Conservation (phyloP, 441 rosid species). For the Gossypium gossypioides region DNA sequence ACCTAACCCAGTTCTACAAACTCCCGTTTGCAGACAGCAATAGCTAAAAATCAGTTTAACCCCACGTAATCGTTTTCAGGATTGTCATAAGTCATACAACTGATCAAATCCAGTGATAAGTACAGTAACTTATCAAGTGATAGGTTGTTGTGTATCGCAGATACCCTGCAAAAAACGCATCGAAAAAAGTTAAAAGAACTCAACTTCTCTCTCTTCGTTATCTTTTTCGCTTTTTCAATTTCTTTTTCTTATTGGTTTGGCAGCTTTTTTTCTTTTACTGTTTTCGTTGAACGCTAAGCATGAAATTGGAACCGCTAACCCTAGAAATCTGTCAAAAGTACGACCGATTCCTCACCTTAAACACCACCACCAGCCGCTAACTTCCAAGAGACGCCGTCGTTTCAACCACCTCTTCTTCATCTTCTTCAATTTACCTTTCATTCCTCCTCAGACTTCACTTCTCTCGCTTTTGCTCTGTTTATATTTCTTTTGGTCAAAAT, state of each 20-base stretch:
- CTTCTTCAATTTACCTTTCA: not conserved
- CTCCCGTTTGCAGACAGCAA: not conserved
- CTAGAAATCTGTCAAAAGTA: slow-evolving; percentile 25
- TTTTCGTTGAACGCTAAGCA: slow-evolving; percentile 29
- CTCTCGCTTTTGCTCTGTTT: not conserved
- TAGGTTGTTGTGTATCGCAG: slow-evolving; percentile 15
- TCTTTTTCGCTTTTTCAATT: slow-evolving; percentile 8
- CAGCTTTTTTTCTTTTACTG: slow-evolving; percentile 22
- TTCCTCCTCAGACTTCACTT: not conserved
- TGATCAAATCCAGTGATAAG: not conserved
- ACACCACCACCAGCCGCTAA: slow-evolving; percentile 2
- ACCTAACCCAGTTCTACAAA: not conserved
- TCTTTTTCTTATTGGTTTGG: not conserved
- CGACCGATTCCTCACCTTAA: slow-evolving; percentile 14
- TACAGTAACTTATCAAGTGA: rapidly evolving
- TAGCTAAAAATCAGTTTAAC: not conserved
- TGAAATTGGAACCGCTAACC: slow-evolving; percentile 31
- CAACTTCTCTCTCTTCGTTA: slow-evolving; percentile 22
- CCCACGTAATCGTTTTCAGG: not conserved
- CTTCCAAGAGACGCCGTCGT: slow-evolving; percentile 11
- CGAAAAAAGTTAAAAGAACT: slow-evolving; percentile 27
- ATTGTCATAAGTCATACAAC: rapidly evolving
- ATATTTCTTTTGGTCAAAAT: not conserved
- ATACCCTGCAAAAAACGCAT: slow-evolving; percentile 28
- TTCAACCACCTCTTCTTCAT: not conserved